Evolutionary conservation across 768 basidiomycete species (phyloP), one percentile per base, ranked within the genome.

Genomic region (Leccinum broughii): DNA sequence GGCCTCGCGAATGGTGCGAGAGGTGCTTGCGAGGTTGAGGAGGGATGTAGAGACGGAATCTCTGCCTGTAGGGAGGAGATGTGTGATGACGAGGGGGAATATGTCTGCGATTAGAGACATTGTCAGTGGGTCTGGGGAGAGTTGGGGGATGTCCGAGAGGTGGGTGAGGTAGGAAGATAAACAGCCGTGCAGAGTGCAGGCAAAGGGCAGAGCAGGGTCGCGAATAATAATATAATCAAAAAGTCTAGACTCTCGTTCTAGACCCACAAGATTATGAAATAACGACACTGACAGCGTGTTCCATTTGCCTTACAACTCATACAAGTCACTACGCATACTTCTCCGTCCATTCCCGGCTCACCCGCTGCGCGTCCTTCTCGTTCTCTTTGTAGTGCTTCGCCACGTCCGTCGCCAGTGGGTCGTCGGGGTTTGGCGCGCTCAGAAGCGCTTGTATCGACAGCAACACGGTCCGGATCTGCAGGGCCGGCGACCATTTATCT

Each of bases 401-500:
- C 17, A 94, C 92, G 64, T 96, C 94, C 41, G 94, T 93, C 35
- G 94, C 94, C 28, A 96, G 84, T 5, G 94, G 94, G 70, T 96
- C 94, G 68, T 96, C 94, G 1, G 97, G 97, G 76, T 99, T 99
- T 3, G 97, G 97, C 1, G 97, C 89, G 63, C 90, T 92, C 48
- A 99, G 81, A 51, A 99, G 81, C n/a, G 97, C 97, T 76, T 99
- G 97, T 70, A 99, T 84, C 44, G 96, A 98, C 54, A 99, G 84
- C 59, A 99, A 81, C 54, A 99, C 97, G 2, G 97, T 99, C 66
- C 97, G 89, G 77, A 99, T 99, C 75, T 99, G 97, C 17, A 99
- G 82, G 0, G 97, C 97, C 20, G 97, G 97, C 10, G 95, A 97
- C 97, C 97, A 99, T 81, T 98, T 98, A 77, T 99, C 97, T 94